phyloP scores from a whole-genome alignment of 1,139 yeast genomes.

The Diutina sp. region DNA sequence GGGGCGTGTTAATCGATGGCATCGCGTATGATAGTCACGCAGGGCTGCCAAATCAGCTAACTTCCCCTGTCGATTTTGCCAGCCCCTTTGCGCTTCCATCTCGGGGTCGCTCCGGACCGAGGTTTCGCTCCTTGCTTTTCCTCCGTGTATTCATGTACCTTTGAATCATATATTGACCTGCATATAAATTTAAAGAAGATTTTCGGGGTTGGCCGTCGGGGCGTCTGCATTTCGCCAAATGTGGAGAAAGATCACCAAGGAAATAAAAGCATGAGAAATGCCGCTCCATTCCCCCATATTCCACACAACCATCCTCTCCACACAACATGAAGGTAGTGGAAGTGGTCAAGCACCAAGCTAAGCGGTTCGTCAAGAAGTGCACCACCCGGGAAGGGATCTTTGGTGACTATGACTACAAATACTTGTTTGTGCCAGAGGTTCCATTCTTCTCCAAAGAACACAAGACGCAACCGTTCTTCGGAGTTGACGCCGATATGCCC shows the following conservation, averaged over 20 bases:
- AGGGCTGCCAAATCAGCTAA: background rate
- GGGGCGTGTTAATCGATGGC: background rate
- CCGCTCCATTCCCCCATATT: background rate
- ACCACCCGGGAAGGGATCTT: slow-evolving; percentile 47
- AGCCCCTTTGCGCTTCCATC: background rate
- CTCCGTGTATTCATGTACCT: background rate
- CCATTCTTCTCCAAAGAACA: slow-evolving; percentile 47
- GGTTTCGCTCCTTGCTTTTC: background rate
- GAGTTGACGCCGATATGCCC: slow-evolving; percentile 70
- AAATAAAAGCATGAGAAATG: background rate
- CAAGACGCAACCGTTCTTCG: slow-evolving; percentile 68
- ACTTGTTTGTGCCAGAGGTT: slow-evolving; percentile 62
- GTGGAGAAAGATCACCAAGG: background rate
- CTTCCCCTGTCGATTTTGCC: background rate
- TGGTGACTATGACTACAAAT: slow-evolving; percentile 75
- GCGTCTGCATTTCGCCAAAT: background rate
- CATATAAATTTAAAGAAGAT: background rate
- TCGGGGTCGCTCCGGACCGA: background rate
- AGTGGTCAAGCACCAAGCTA: background rate
- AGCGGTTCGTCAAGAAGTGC: background rate
- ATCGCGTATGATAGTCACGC: background rate
- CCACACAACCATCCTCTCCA: background rate
- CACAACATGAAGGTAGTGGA: background rate
- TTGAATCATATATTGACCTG: background rate
- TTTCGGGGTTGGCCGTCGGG: background rate